Conservation (phyloP, 805 yeast species). For the Wickerhamiella australiensis region DNA sequence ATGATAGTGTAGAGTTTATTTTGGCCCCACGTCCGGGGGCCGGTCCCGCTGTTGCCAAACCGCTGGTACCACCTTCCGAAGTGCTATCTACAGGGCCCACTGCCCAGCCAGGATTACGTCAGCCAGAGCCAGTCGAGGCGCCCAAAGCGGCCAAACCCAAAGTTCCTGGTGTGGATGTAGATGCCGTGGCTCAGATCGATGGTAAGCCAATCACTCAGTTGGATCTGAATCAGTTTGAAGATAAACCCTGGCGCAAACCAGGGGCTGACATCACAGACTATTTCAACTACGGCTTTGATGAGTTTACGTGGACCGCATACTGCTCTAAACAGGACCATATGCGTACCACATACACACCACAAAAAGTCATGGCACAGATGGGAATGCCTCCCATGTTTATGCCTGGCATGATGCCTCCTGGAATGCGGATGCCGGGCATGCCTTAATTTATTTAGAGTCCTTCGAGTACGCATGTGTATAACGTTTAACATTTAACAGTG, state of each 20-base stretch:
- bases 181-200: conserved; percentile 57
- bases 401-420: conserved; percentile 21
- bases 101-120: conserved; percentile 10
- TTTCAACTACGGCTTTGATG: conserved; percentile 94
- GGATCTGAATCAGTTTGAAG: conserved; percentile 67
- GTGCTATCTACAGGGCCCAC: conserved; percentile 19
- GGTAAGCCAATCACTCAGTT: conserved; percentile 76
- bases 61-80: conserved; percentile 24
- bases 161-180: conserved; percentile 46
- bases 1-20: conserved; percentile 73
- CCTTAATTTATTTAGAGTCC: conserved; percentile 7
- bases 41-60: conserved; percentile 8
- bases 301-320: conserved; percentile 89
- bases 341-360: conserved; percentile 68
- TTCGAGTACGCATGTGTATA: not conserved
- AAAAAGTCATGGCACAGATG: conserved; percentile 37
- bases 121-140: conserved; percentile 4
- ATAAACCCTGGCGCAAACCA: conserved; percentile 97
- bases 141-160: conserved; percentile 8
- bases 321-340: conserved; percentile 75
- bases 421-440: conserved; percentile 17
- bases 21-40: conserved; percentile 33
- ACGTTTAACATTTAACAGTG: not conserved
- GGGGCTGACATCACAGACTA: conserved; percentile 93
- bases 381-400: conserved; percentile 24